Evolutionary conservation across 108 stramenopile species (phyloP).

Genomic region (Skeletonema menzelii): DNA sequence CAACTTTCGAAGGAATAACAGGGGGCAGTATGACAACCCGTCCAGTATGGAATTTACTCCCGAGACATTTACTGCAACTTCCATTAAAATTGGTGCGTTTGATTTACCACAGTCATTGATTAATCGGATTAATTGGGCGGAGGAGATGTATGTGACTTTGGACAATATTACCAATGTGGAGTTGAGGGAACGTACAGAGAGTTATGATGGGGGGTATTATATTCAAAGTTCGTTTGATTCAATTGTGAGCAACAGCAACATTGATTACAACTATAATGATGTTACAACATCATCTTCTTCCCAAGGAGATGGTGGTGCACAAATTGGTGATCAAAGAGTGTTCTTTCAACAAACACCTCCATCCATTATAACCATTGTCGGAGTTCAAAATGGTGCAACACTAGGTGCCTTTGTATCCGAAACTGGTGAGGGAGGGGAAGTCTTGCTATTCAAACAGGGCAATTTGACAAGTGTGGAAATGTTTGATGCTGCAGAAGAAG

Average conservation of each 20-base stretch:
- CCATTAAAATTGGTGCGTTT: conserved; percentile 5
- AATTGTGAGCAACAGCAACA: background rate
- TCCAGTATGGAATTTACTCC: background rate
- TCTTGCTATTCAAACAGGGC: conserved; percentile 31
- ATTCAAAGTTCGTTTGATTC: background rate
- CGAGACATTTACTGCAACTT: background rate
- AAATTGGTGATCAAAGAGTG: conserved; percentile 27
- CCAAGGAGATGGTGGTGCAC: background rate
- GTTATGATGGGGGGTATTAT: background rate
- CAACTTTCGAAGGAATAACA: conserved; percentile 1
- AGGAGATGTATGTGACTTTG: background rate
- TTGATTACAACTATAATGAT: background rate
- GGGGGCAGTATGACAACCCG: conserved; percentile 4
- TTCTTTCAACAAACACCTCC: conserved; percentile 16
- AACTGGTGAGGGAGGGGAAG: conserved; percentile 9
- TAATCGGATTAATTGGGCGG: background rate
- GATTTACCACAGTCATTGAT: background rate
- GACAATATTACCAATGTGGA: background rate
- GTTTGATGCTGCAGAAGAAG: conserved; percentile 37
- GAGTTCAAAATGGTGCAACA: conserved; percentile 16
- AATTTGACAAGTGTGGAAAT: conserved; percentile 6
- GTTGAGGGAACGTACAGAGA: background rate
- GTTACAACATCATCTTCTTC: background rate
- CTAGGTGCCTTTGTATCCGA: conserved; percentile 13
- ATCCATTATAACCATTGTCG: conserved; percentile 34